Conservation (phyloP, 1,139 yeast species). For the Suzukiozyma palmioleophila region DNA sequence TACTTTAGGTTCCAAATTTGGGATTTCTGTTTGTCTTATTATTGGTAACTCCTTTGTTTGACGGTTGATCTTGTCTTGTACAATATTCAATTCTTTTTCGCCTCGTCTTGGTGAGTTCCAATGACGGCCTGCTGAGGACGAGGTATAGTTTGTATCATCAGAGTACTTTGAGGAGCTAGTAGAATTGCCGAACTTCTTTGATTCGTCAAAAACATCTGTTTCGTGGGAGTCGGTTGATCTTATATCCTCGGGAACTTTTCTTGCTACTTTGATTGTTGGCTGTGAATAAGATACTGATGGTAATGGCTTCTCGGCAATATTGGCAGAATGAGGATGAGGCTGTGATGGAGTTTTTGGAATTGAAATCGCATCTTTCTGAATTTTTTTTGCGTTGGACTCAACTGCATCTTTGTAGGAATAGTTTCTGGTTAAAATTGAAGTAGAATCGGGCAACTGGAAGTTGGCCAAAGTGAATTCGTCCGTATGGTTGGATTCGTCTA, state of each 20-base stretch:
- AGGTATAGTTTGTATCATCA: slow-evolving; percentile 42
- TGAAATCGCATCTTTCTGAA: not conserved
- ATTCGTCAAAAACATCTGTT: slow-evolving; percentile 3
- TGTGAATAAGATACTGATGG: not conserved
- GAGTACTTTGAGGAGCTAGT: slow-evolving; percentile 43
- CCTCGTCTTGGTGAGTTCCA: slow-evolving; percentile 54
- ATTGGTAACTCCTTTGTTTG: slow-evolving; percentile 12
- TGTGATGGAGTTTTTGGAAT: not conserved
- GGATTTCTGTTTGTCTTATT: slow-evolving; percentile 7
- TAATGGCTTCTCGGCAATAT: not conserved
- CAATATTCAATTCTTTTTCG: slow-evolving; percentile 30
- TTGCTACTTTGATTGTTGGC: not conserved
- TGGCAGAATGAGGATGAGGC: not conserved
- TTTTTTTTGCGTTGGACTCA: not conserved
- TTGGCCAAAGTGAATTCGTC: slow-evolving; percentile 23
- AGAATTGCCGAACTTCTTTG: slow-evolving; percentile 1
- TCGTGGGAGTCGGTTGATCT: slow-evolving; percentile 2
- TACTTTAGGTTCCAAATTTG: slow-evolving; percentile 14
- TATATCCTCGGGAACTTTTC: slow-evolving; percentile 4
- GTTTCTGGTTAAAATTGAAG: slow-evolving; percentile 29
- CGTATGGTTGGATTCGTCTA: slow-evolving; percentile 21
- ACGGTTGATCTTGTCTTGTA: slow-evolving; percentile 40
- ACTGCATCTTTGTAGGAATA: slow-evolving; percentile 18
- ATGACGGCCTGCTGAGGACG: slow-evolving; percentile 18
- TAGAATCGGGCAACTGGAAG: slow-evolving; percentile 33